Evolutionary conservation across 2,329 filamentous ascomycete species (phyloP).

Genomic region (Balansia obtecta): DNA sequence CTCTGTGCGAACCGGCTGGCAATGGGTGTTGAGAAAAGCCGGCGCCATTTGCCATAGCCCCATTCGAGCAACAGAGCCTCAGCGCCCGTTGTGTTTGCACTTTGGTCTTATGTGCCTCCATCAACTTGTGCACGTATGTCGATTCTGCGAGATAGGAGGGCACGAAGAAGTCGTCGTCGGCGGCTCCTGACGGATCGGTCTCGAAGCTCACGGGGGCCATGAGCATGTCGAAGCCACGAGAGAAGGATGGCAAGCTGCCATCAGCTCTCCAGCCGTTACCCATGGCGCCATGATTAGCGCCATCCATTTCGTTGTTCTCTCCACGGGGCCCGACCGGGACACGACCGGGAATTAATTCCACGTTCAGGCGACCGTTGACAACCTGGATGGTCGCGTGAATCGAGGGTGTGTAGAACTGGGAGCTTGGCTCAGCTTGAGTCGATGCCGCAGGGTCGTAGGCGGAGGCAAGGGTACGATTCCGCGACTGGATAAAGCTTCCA

Average conservation of each 20-base stretch:
- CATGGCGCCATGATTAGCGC: conserved; percentile 18
- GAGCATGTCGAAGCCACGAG: conserved; percentile 40
- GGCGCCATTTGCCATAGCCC: conserved; percentile 42
- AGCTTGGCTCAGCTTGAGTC: conserved; percentile 25
- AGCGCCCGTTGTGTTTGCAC: conserved; percentile 37
- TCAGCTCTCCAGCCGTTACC: conserved; percentile 12
- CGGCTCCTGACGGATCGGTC: conserved; percentile 11
- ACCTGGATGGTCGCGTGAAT: conserved; percentile 34
- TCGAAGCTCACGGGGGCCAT: conserved; percentile 22
- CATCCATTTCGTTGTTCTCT: conserved; percentile 18
- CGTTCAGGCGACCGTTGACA: conserved; percentile 25
- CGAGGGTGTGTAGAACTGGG: conserved; percentile 28
- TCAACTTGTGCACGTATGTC: conserved; percentile 63
- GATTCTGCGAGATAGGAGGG: conserved; percentile 76
- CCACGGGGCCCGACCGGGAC: conserved; percentile 3
- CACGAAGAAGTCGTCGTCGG: conserved; percentile 51
- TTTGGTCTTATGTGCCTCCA: conserved; percentile 55
- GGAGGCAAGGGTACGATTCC: conserved; percentile 7
- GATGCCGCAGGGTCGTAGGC: conserved; percentile 20
- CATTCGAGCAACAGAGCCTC: conserved; percentile 5
- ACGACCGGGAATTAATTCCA: conserved; percentile 7
- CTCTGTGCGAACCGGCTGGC: conserved; percentile 48
- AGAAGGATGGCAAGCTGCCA: conserved; percentile 31
- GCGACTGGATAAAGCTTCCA: conserved; percentile 8
- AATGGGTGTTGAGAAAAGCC: conserved; percentile 28